Evolutionary conservation across 305 asterid species (phyloP).

Genomic region (Lippia alba): DNA sequence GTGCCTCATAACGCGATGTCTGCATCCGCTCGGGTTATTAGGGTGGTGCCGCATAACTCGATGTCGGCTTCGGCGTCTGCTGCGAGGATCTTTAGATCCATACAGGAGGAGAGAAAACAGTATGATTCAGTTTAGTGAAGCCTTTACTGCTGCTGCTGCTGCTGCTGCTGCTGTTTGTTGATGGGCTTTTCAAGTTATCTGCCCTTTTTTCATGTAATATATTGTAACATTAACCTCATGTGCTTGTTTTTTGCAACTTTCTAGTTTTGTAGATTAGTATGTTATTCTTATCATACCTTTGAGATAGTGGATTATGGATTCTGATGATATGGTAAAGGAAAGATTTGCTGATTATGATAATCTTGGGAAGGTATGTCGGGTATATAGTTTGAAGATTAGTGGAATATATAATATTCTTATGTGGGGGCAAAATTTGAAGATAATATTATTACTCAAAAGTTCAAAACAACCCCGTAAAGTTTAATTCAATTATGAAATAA

Average conservation of each 20-base stretch:
- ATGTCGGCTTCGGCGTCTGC: conserved; percentile 78
- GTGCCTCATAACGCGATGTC: conserved; percentile 74
- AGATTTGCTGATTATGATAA: too few species aligned
- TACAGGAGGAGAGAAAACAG: conserved; percentile 83
- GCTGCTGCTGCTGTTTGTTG: not conserved
- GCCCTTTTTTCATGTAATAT: conserved; percentile 22
- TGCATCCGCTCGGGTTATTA: conserved; percentile 56
- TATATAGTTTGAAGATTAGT: too few species aligned
- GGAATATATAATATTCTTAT: too few species aligned
- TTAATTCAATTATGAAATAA: too few species aligned
- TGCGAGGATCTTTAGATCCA: conserved; percentile 82
- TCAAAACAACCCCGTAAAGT: too few species aligned
- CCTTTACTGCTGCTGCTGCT: conserved; percentile 1
- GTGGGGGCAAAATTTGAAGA: too few species aligned
- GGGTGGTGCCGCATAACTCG: conserved; percentile 77
- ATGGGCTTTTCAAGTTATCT: not conserved
- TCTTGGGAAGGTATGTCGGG: too few species aligned
- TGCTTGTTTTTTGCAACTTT: conserved; percentile 4
- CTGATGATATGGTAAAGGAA: too few species aligned
- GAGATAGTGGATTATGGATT: too few species aligned
- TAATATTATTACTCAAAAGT: too few species aligned
- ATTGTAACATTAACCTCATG: conserved; percentile 16
- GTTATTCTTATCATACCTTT: too few species aligned
- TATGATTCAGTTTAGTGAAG: conserved; percentile 44
- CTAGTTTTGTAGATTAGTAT: conserved; percentile 22